Percentiles rank a stretch among this genome's conserved stretches.
Conservation (phyloP, 2,329 filamentous ascomycete genomes). For the Paraphaeosphaeria minitans region DNA sequence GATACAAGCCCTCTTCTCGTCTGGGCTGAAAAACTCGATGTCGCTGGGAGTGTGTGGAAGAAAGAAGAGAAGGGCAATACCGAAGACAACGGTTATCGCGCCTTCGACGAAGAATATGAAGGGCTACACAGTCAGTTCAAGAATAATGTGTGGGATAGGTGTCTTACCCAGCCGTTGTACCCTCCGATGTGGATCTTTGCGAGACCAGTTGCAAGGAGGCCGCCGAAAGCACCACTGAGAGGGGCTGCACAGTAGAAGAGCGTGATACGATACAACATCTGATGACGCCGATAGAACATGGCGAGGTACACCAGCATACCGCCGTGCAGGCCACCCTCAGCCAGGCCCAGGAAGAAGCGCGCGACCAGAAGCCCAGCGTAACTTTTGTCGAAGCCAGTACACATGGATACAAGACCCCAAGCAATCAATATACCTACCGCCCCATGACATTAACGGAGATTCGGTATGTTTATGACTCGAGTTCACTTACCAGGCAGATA, state of each 20-base stretch:
- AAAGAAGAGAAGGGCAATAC: constrained; percentile 55
- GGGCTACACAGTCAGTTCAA: constrained; percentile 19
- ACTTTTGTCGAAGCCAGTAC: constrained; percentile 50
- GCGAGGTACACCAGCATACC: constrained; percentile 51
- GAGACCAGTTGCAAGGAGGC: constrained; percentile 50
- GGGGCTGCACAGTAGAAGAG: constrained; percentile 48
- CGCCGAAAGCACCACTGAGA: constrained; percentile 50
- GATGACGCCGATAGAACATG: constrained; percentile 50
- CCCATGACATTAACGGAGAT: neutral
- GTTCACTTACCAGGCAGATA: constrained; percentile 41
- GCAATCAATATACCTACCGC: constrained; percentile 37
- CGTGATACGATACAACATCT: constrained; percentile 49
- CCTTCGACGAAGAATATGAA: constrained; percentile 46
- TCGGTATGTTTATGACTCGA: neutral
- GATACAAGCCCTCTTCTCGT: constrained; percentile 33
- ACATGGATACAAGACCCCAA: constrained; percentile 49
- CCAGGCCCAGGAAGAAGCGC: constrained; percentile 49
- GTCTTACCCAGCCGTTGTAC: constrained; percentile 46
- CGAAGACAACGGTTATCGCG: constrained; percentile 39
- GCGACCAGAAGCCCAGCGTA: constrained; percentile 49
- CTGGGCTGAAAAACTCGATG: constrained; percentile 40
- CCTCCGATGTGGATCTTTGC: constrained; percentile 45
- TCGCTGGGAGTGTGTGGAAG: constrained; percentile 55
- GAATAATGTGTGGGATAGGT: neutral
- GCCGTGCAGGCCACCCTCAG: constrained; percentile 49